Conservation (phyloP, 192 early-diverging fungal genomes). For the Borealophlyctis nickersoniae region DNA sequence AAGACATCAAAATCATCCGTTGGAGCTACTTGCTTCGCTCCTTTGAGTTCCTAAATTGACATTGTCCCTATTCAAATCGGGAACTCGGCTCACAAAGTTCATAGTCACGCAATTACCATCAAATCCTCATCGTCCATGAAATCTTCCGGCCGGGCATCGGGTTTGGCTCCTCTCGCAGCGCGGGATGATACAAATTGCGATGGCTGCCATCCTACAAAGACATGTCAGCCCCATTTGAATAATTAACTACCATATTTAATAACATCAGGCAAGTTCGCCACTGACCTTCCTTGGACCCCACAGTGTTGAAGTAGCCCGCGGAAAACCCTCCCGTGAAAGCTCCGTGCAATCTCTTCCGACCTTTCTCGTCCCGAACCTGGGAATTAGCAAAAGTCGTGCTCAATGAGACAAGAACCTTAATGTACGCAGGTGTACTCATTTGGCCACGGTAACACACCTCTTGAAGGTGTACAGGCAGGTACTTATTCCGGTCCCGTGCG, state of each 20-base stretch:
- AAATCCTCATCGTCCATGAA: slow-evolving; percentile 98
- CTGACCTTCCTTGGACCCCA: slow-evolving; percentile 89
- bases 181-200: slow-evolving; percentile 76
- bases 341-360: slow-evolving; percentile 79
- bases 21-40: slow-evolving; percentile 50
- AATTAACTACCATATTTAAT: too few species aligned
- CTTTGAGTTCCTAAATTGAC: slow-evolving; percentile 30
- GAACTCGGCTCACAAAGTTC: background rate
- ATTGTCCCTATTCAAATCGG: background rate
- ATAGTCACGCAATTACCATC: slow-evolving; percentile 39
- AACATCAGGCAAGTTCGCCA: background rate
- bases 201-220: slow-evolving; percentile 69
- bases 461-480: slow-evolving; percentile 46
- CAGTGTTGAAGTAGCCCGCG: slow-evolving; percentile 93
- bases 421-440: background rate
- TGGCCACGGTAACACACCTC: slow-evolving; percentile 30
- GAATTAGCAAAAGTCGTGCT: background rate
- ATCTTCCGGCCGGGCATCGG: slow-evolving; percentile 65
- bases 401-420: background rate
- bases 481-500: slow-evolving; percentile 46
- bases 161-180: slow-evolving; percentile 47
- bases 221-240: background rate
- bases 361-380: slow-evolving; percentile 53
- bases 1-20: slow-evolving; percentile 69
- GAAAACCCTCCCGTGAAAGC: slow-evolving; percentile 94